Conservation (phyloP, 108 stramenopile genomes). For the Cylindrotheca closterium region DNA sequence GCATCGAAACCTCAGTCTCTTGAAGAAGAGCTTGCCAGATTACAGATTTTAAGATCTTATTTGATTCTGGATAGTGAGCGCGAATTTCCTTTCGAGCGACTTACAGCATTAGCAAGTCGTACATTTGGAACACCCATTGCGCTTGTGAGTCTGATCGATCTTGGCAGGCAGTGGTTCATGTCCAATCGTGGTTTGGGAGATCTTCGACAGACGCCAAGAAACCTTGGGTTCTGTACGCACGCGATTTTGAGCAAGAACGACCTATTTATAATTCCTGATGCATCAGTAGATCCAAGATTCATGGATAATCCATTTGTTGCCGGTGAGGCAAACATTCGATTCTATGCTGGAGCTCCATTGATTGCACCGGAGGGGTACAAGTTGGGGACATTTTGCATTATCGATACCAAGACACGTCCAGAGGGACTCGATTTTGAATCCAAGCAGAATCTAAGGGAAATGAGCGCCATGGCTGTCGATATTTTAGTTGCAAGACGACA, state of each 20-base stretch:
- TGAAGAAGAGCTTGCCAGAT: slow-evolving; percentile 59
- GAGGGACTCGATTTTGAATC: slow-evolving; percentile 51
- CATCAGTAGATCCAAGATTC: slow-evolving; percentile 69
- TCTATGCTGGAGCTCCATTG: slow-evolving; percentile 84
- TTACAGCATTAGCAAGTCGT: slow-evolving; percentile 38
- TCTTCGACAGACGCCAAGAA: slow-evolving; percentile 76
- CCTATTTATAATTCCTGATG: slow-evolving; percentile 69
- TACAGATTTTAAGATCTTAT: slow-evolving; percentile 63
- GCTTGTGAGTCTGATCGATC: slow-evolving; percentile 66
- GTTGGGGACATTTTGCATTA: slow-evolving; percentile 81
- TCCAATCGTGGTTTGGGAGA: slow-evolving; percentile 66
- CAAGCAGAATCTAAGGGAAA: slow-evolving; percentile 68
- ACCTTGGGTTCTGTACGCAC: slow-evolving; percentile 83
- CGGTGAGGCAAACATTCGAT: slow-evolving; percentile 75
- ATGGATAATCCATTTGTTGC: slow-evolving; percentile 66
- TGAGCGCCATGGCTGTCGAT: slow-evolving; percentile 65
- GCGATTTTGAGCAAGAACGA: slow-evolving; percentile 52
- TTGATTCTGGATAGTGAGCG: slow-evolving; percentile 66
- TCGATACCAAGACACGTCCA: slow-evolving; percentile 66
- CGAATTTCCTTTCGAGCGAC: slow-evolving; percentile 40
- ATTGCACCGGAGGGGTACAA: slow-evolving; percentile 71
- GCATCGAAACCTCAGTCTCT: slow-evolving; percentile 36
- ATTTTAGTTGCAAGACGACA: slow-evolving; percentile 53
- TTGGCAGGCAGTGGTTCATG: slow-evolving; percentile 83
- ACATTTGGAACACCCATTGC: slow-evolving; percentile 71